Evolutionary conservation across 345 rosid species (phyloP).

Genomic region (Melaleuca alternifolia): DNA sequence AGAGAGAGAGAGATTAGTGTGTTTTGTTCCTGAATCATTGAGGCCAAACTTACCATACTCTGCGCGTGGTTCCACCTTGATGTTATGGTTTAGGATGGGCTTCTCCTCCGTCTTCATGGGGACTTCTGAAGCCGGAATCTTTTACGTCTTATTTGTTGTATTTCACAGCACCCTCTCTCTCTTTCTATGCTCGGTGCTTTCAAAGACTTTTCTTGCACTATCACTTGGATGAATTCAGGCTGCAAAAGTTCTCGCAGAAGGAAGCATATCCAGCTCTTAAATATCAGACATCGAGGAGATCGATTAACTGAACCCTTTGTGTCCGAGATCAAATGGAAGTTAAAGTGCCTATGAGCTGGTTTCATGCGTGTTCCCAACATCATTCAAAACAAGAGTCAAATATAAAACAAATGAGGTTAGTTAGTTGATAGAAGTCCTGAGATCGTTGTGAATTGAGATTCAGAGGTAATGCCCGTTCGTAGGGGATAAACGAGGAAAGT

Average conservation of each 20-base stretch:
- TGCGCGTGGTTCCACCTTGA: neutral
- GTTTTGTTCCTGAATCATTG: neutral
- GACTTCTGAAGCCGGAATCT: neutral
- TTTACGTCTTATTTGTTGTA: neutral
- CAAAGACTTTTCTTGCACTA: neutral
- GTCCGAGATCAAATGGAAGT: neutral
- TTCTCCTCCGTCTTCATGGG: neutral
- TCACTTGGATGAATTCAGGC: neutral
- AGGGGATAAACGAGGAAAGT: neutral
- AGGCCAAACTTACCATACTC: neutral
- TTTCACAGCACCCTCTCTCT: neutral
- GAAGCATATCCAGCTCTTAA: neutral
- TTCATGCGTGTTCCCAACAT: neutral
- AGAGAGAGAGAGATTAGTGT: neutral
- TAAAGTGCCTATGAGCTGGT: neutral
- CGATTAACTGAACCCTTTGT: neutral
- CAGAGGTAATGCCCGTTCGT: neutral
- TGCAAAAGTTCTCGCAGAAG: neutral
- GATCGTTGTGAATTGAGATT: neutral
- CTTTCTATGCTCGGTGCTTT: neutral
- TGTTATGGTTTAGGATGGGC: neutral
- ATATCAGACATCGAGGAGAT: neutral
- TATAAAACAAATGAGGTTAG: neutral
- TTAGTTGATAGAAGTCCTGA: neutral
- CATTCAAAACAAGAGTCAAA: neutral